Evolutionary conservation across 768 basidiomycete species (phyloP).

Genomic region (Suillus tomentosus): DNA sequence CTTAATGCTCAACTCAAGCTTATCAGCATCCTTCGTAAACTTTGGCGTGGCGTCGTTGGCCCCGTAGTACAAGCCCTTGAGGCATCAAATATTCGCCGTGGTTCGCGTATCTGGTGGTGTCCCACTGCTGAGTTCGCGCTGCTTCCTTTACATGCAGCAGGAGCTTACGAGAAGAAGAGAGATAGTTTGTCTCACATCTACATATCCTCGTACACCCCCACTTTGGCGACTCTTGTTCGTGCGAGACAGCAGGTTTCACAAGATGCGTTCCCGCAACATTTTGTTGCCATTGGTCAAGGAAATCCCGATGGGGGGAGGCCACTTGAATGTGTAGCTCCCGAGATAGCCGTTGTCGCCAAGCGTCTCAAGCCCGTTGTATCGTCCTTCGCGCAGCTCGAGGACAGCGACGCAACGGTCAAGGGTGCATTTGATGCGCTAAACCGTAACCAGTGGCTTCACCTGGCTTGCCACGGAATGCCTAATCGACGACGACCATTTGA

Average conservation of each 20-base stretch:
- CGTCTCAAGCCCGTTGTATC: background rate
- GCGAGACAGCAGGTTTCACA: slow-evolving; percentile 14
- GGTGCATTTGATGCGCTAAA: no score
- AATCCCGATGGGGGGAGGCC: background rate
- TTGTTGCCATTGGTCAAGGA: slow-evolving; percentile 25
- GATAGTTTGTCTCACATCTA: slow-evolving; percentile 21
- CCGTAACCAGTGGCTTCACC: no score
- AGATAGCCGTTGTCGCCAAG: slow-evolving; percentile 17
- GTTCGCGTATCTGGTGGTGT: slow-evolving; percentile 35
- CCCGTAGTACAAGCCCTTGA: slow-evolving; percentile 23
- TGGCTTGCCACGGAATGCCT: no score
- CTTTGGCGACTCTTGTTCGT: slow-evolving; percentile 29
- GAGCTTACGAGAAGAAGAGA: slow-evolving; percentile 23
- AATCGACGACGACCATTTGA: no score
- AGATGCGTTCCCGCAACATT: background rate
- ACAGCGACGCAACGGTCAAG: no score
- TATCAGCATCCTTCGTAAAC: slow-evolving; percentile 16
- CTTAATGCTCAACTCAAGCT: background rate
- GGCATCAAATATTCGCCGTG: slow-evolving; percentile 10
- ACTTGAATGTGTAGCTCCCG: slow-evolving; percentile 18
- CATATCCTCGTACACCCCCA: slow-evolving; percentile 38
- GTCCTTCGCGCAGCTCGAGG: no score
- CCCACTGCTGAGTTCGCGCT: slow-evolving; percentile 31
- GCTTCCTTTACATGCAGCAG: slow-evolving; percentile 36
- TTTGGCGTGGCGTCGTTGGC: slow-evolving; percentile 31